Evolutionary conservation across 495 filamentous ascomycete genomes (phyloP), one percentile per base, ranked within the genome.

Genomic region (Daldinia decipiens): DNA sequence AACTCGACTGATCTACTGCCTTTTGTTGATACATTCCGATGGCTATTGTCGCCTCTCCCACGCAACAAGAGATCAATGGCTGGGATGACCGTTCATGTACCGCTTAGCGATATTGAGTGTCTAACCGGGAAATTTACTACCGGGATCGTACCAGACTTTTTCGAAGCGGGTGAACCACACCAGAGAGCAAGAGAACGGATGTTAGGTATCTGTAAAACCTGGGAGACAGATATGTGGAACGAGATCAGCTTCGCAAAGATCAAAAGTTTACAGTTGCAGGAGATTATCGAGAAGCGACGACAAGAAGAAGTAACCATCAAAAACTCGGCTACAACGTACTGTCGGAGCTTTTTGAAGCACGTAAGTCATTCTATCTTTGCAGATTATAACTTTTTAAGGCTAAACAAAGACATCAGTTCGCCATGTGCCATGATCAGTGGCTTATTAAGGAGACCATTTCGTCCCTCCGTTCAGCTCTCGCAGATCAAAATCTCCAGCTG

Each of bases 391-490:
- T 8, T 6, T 12, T 38, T 43, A 15, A 50, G 24, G 11, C 12
- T 47, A 8, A 13, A 13, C 51, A 29, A 1, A 40, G 7, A 34
- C 66, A 12, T 31, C 11, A 80, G 77, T 98, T 93, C 75, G 90
- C 93, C 56, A 96, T 97, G 93, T 89, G 92, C 76, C 92, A 98
- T 74, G 93, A 97, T 76, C 91, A 97, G 80, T 97, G 94, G 93
- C 83, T 94, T 47, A 91, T 99, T 74, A 90, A 93, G 76, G 93
- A 96, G 73, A 93, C 95, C 65, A 97, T 99, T 71, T 85, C 87
- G 2, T 87, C 93, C 63, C 83, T 99, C 65, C 91, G 93, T 51
- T 89, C 91, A 76, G 81, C 93, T 21, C 95, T 98, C 82, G 97
- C 94, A 5, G 94, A 98, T 80, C 94, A 97, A 76, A 99, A 98